Percentiles rank a stretch among this genome's conserved stretches.
These are phyloP conservation scores for Daldinia loculata DNA, from an alignment of 495 filamentous ascomycete species.

Conservation along the genomic window DNA sequence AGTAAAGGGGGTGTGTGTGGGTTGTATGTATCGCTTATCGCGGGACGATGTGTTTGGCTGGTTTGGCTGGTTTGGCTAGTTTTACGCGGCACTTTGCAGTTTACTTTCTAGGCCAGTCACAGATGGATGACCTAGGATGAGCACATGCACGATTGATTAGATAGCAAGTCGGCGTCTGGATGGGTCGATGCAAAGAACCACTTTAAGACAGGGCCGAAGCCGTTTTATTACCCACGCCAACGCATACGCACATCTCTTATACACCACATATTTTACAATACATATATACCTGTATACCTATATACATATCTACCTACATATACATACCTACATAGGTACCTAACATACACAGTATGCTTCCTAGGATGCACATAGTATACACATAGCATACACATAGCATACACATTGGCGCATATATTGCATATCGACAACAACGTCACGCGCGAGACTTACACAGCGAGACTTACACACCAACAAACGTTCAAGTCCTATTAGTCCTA, in stretches of 20 bases:
- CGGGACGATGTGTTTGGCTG: conserved; percentile 37
- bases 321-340: background rate
- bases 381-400: too few relatives aligned
- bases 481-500: background rate
- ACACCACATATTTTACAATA: background rate
- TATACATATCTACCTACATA: background rate
- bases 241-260: background rate
- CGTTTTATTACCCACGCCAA: background rate
- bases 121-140: conserved; percentile 28
- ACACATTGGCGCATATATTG: too few relatives aligned
- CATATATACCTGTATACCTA: background rate
- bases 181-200: conserved; percentile 42
- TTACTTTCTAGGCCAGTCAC: conserved; percentile 31
- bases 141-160: conserved; percentile 44
- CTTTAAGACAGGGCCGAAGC: conserved; percentile 14
- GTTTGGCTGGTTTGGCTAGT: background rate
- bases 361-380: too few relatives aligned
- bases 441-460: too few relatives aligned
- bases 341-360: background rate
- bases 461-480: too few relatives aligned
- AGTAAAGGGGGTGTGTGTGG: background rate
- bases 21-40: conserved; percentile 38
- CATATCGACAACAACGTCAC: too few relatives aligned
- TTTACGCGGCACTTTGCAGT: conserved; percentile 29
- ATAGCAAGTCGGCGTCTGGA: conserved; percentile 31